Conservation (phyloP, 192 early-diverging fungal species). For the Backusella mclennaniae region DNA sequence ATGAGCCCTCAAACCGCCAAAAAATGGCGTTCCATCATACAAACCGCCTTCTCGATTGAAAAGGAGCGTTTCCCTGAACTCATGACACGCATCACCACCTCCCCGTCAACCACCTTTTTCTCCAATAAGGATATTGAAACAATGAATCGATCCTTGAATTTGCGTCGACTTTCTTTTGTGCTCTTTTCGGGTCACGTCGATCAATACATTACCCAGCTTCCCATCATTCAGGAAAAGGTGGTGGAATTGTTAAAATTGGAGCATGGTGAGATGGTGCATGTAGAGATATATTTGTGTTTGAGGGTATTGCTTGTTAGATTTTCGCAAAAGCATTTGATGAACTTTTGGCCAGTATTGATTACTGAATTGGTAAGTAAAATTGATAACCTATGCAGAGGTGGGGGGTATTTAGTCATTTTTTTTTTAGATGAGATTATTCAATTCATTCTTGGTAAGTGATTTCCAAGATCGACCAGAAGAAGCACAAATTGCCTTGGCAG, state of each 20-base stretch:
- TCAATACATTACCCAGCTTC: slow-evolving; percentile 78
- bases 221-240: slow-evolving; percentile 81
- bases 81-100: slow-evolving; percentile 66
- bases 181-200: slow-evolving; percentile 71
- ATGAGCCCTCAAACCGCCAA: slow-evolving; percentile 51
- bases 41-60: slow-evolving; percentile 68
- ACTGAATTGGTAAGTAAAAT: slow-evolving; percentile 73
- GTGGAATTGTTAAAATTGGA: slow-evolving; percentile 82
- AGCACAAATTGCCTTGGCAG: slow-evolving; percentile 71
- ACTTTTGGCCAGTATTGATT: slow-evolving; percentile 89
- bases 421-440: slow-evolving; percentile 65
- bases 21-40: slow-evolving; percentile 71
- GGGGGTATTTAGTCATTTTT: neutral
- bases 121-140: slow-evolving; percentile 83
- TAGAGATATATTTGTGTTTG: slow-evolving; percentile 83
- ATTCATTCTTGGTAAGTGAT: slow-evolving; percentile 50
- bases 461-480: slow-evolving; percentile 58
- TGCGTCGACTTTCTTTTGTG: slow-evolving; percentile 80
- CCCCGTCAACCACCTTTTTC: slow-evolving; percentile 73
- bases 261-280: slow-evolving; percentile 67
- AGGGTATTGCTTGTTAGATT: slow-evolving; percentile 79
- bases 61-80: slow-evolving; percentile 77
- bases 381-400: neutral
- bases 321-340: slow-evolving; percentile 78
- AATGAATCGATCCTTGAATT: slow-evolving; percentile 56